phyloP scores from a whole-genome alignment of 164 flowering plant species.

The Brasenia schreberi region DNA sequence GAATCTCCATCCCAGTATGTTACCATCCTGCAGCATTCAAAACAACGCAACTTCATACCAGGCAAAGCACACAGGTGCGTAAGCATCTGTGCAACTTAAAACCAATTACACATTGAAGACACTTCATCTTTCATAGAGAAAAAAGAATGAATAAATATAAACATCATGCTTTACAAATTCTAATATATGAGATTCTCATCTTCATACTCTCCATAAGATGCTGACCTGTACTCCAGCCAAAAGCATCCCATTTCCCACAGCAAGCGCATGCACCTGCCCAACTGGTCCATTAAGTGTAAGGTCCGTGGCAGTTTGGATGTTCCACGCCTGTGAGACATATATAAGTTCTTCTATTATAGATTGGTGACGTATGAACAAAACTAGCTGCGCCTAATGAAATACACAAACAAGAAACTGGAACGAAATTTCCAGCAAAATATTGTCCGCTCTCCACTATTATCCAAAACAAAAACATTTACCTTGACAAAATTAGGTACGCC shows the following conservation, averaged over 20 bases:
- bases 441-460: neutral
- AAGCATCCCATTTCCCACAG: conserved; percentile 70
- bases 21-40: conserved; percentile 57
- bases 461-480: conserved; percentile 24
- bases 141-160: no score
- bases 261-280: conserved; percentile 86
- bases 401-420: neutral
- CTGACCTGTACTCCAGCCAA: conserved; percentile 87
- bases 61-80: neutral
- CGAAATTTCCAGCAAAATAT: neutral
- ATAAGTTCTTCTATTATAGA: neutral
- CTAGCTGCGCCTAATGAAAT: neutral
- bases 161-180: no score
- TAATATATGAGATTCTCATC: neutral
- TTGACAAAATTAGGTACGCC: conserved; percentile 77
- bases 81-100: no score
- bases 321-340: conserved; percentile 55
- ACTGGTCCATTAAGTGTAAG: conserved; percentile 67
- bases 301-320: conserved; percentile 45
- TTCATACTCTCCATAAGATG: neutral
- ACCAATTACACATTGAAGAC: no score
- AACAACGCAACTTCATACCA: no score
- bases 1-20: conserved; percentile 79
- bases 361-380: neutral
- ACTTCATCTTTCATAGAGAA: no score